Base-by-base conservation (phyloP, 2,329 filamentous ascomycete genomes). In the Fusarium sp. region DNA sequence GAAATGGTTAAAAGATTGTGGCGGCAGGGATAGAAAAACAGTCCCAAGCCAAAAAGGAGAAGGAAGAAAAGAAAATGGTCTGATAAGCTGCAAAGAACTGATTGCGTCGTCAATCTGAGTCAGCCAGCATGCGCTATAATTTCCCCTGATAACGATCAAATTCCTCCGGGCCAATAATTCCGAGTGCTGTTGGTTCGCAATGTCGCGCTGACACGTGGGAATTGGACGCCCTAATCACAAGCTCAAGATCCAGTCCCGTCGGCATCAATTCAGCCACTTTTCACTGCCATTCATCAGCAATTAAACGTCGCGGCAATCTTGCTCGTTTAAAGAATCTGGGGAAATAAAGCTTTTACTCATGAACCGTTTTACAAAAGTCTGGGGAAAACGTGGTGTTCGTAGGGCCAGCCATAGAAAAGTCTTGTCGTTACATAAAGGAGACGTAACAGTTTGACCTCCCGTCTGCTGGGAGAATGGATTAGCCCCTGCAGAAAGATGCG, bases 361-460 rank as follows among this genome's bases (percentile, higher is more conserved):
- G 45, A 47, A 35, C 26, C 59, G 62, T 15, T 56, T 56, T 12
- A 3, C 28, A 6, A 66, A 8, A 69, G 47, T 73, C 75, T 73
- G 75, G 75, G 70, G 76, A 68, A 75, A 67, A 69, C 72, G 66
- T 66, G 59, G 70, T 61, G 28, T 13, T 22, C 20, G 17, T 57
- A 54, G n/a, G 56, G 63, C 60, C 66, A 70, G 54, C 75, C 75
- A 77, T 68, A 66, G 63, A 77, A 75, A 67, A 41, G 13, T 20
- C 18, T 73, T 70, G 68, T 39, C 38, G 76, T 78, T 78, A 78
- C 73, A 75, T 78, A 77, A 76, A 72, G 28, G 26, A 52, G 59
- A 78, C 74, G 76, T 78, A 78, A 78, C 45, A 65, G 51, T 69
- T 70, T 77, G 62, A 9, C 22, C 15, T 35, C 33, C 33, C 26